phyloP scores from a whole-genome alignment of 2,329 filamentous ascomycete genomes.

The Exophiala alcalophila region DNA sequence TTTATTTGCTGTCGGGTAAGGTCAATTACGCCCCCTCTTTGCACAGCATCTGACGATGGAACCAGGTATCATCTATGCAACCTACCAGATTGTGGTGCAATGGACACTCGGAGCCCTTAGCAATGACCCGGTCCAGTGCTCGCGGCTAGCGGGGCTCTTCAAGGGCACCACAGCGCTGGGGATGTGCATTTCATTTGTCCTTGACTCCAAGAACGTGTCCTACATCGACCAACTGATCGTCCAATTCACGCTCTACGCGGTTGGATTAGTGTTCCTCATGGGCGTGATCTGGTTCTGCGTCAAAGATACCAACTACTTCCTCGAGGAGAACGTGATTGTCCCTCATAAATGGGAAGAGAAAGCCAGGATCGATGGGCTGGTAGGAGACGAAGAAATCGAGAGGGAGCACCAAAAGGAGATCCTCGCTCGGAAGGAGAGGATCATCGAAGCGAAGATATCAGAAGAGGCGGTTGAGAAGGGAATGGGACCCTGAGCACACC shows the following conservation, averaged over 20 bases:
- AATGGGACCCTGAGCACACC: no score
- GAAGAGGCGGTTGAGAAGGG: constrained; percentile 12
- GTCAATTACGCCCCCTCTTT: neutral
- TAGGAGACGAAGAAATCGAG: constrained; percentile 20
- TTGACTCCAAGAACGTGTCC: constrained; percentile 25
- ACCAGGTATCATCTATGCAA: constrained; percentile 21
- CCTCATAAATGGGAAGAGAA: constrained; percentile 25
- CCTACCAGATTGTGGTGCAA: constrained; percentile 23
- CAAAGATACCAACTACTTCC: constrained; percentile 29
- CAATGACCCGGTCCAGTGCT: constrained; percentile 25
- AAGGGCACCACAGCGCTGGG: constrained; percentile 25
- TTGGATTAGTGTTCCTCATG: constrained; percentile 21
- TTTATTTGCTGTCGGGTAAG: constrained; percentile 22
- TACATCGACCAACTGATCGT: constrained; percentile 26
- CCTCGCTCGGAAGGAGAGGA: constrained; percentile 8
- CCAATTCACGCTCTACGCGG: constrained; percentile 25
- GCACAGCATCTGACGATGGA: neutral
- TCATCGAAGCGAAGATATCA: constrained; percentile 7
- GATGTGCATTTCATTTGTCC: constrained; percentile 29
- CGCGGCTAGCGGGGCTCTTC: constrained; percentile 24
- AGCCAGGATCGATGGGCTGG: constrained; percentile 15
- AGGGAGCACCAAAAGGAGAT: constrained; percentile 20
- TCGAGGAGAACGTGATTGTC: constrained; percentile 29
- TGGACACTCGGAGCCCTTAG: constrained; percentile 23
- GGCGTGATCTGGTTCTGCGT: constrained; percentile 22